Conservation (phyloP, 2,329 filamentous ascomycete species). For the Amauroascus verrucosus region DNA sequence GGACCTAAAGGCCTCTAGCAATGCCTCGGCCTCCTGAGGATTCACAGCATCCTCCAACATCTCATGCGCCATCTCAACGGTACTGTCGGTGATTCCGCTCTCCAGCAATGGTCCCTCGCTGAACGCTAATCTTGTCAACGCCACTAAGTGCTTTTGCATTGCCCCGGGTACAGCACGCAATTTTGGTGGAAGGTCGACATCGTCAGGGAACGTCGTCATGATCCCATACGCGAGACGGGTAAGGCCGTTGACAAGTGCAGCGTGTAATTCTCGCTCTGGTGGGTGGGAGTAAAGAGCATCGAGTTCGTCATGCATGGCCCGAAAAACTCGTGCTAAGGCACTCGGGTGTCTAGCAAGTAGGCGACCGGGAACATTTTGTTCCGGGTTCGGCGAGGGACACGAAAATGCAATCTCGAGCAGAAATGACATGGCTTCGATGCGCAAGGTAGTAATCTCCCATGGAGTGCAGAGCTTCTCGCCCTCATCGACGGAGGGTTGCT, state of each 20-base stretch:
- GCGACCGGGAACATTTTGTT: slow-evolving; percentile 47
- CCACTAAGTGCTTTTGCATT: slow-evolving; percentile 71
- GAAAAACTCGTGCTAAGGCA: slow-evolving; percentile 64
- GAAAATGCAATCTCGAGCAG: slow-evolving; percentile 35
- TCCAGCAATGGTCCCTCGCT: slow-evolving; percentile 71
- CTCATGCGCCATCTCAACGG: slow-evolving; percentile 69
- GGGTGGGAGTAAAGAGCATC: slow-evolving; percentile 47
- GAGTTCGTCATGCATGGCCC: slow-evolving; percentile 64
- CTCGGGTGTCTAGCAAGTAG: slow-evolving; percentile 59
- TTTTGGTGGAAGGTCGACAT: slow-evolving; percentile 60
- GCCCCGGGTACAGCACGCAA: slow-evolving; percentile 59
- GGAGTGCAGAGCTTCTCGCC: slow-evolving; percentile 31
- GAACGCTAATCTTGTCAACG: slow-evolving; percentile 74
- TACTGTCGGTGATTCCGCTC: slow-evolving; percentile 62
- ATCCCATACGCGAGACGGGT: slow-evolving; percentile 54
- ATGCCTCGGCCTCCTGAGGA: slow-evolving; percentile 61
- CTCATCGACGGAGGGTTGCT: slow-evolving; percentile 40
- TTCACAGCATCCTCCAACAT: slow-evolving; percentile 72
- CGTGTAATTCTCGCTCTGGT: slow-evolving; percentile 38
- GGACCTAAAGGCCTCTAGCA: slow-evolving; percentile 40
- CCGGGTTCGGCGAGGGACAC: slow-evolving; percentile 47
- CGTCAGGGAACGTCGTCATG: slow-evolving; percentile 49
- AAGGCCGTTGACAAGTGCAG: slow-evolving; percentile 48
- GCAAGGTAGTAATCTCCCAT: slow-evolving; percentile 33
- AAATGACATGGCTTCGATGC: slow-evolving; percentile 37